These are phyloP conservation scores for Hemerocallis citrina DNA, from an alignment of 106 monocot genomes.

Conservation along the genomic window DNA sequence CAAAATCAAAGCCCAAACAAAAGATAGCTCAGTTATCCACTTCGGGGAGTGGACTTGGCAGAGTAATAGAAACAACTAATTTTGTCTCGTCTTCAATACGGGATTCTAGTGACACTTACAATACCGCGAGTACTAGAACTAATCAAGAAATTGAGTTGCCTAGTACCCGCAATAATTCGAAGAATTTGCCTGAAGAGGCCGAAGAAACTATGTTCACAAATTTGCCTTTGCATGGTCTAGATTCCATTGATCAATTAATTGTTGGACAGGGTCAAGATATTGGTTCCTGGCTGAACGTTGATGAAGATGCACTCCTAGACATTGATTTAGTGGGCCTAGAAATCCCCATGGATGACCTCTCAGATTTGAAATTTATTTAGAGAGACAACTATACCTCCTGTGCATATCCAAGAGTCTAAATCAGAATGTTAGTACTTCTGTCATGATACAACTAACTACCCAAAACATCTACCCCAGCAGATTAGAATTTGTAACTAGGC, in stretches of 20 bases:
- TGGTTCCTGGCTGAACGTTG: slow-evolving; percentile 77
- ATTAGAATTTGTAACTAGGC: slow-evolving; percentile 24
- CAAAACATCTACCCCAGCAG: slow-evolving; percentile 15
- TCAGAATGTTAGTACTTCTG: slow-evolving; percentile 11
- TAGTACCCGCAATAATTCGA: background rate
- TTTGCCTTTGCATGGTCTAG: slow-evolving; percentile 31
- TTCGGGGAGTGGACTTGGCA: slow-evolving; percentile 48
- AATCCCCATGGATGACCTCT: slow-evolving; percentile 92
- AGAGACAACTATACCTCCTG: slow-evolving; percentile 12
- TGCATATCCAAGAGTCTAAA: slow-evolving; percentile 30
- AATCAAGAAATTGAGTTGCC: slow-evolving; percentile 22
- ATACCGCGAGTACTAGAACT: slow-evolving; percentile 14
- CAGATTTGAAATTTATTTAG: slow-evolving; percentile 67
- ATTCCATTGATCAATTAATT: slow-evolving; percentile 51
- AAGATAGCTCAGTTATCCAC: slow-evolving; percentile 69
- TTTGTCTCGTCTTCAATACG: slow-evolving; percentile 5
- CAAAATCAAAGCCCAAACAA: slow-evolving; percentile 74
- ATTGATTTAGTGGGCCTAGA: slow-evolving; percentile 73
- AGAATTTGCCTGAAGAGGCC: slow-evolving; percentile 30
- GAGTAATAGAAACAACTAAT: slow-evolving; percentile 24
- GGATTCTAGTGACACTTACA: slow-evolving; percentile 15
- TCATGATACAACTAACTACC: slow-evolving; percentile 19
- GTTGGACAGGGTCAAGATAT: slow-evolving; percentile 74
- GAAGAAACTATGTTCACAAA: slow-evolving; percentile 41
- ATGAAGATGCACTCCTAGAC: slow-evolving; percentile 59